phyloP scores from a whole-genome alignment of 345 rosid species.

The Moringa oleifera region DNA sequence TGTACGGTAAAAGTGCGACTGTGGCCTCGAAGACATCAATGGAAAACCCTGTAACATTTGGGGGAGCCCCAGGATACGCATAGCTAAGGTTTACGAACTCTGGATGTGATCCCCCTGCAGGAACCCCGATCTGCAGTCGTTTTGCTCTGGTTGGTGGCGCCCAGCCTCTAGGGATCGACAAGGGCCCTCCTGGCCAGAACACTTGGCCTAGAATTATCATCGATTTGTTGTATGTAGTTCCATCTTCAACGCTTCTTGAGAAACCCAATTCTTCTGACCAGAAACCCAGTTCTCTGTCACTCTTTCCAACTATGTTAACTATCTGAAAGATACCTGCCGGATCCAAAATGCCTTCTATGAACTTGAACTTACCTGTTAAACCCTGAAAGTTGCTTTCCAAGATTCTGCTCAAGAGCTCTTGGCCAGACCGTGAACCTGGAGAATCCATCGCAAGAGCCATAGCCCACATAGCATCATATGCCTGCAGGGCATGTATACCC shows the following conservation, averaged over 20 bases:
- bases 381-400: constrained; percentile 11
- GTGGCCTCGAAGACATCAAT: constrained; percentile 15
- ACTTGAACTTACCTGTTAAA: constrained; percentile 15
- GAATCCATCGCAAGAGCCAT: constrained; percentile 11
- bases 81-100: too few relatives aligned
- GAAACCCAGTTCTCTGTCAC: constrained; percentile 19
- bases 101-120: not conserved
- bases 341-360: constrained; percentile 7
- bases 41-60: constrained; percentile 12
- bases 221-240: not conserved
- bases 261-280: constrained; percentile 25
- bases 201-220: constrained; percentile 20
- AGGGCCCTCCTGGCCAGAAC: constrained; percentile 25
- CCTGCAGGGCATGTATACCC: constrained; percentile 18
- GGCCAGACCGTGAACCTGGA: too few relatives aligned
- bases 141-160: not conserved
- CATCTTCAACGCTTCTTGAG: not conserved
- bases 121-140: constrained; percentile 21
- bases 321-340: constrained; percentile 5
- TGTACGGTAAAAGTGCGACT: constrained; percentile 3
- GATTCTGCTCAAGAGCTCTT: not conserved
- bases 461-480: constrained; percentile 19
- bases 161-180: constrained; percentile 22
- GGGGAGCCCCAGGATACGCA: too few relatives aligned
- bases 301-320: constrained; percentile 21